phyloP scores from a whole-genome alignment of 2,329 filamentous ascomycete species.

The Amylocarpus encephaloides region DNA sequence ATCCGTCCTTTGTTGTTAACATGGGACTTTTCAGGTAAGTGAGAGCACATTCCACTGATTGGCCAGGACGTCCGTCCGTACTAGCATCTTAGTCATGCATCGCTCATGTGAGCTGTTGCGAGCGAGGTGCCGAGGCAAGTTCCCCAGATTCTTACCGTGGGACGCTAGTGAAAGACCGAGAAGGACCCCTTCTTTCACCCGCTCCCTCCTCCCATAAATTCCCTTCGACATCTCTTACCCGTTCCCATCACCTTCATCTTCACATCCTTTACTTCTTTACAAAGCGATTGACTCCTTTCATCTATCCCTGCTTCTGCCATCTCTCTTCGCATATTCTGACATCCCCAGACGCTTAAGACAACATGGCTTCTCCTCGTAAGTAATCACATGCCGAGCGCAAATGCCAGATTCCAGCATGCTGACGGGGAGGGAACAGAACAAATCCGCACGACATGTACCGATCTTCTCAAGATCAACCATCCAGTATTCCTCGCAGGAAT shows the following conservation, averaged over 20 bases:
- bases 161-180: not conserved
- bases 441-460: conserved; percentile 86
- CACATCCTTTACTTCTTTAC: not conserved
- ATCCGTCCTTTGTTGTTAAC: no score
- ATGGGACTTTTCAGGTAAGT: no score
- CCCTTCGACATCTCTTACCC: conserved; percentile 1
- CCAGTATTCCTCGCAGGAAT: conserved; percentile 93
- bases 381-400: conserved; percentile 26
- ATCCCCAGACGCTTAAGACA: conserved; percentile 10
- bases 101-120: not conserved
- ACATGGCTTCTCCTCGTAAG: conserved; percentile 78
- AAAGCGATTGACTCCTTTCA: not conserved
- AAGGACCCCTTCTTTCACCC: conserved; percentile 2
- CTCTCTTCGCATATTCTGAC: not conserved
- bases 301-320: not conserved
- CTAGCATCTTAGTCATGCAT: no score
- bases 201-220: conserved; percentile 3
- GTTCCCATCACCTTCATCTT: not conserved
- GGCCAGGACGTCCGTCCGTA: no score
- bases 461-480: conserved; percentile 97
- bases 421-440: conserved; percentile 51
- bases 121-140: conserved; percentile 20
- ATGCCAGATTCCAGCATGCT: conserved; percentile 14
- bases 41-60: no score
- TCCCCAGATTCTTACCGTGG: conserved; percentile 21